Base-by-base conservation (phyloP, 2,329 filamentous ascomycete species). In the Bretziella fagacearum region DNA sequence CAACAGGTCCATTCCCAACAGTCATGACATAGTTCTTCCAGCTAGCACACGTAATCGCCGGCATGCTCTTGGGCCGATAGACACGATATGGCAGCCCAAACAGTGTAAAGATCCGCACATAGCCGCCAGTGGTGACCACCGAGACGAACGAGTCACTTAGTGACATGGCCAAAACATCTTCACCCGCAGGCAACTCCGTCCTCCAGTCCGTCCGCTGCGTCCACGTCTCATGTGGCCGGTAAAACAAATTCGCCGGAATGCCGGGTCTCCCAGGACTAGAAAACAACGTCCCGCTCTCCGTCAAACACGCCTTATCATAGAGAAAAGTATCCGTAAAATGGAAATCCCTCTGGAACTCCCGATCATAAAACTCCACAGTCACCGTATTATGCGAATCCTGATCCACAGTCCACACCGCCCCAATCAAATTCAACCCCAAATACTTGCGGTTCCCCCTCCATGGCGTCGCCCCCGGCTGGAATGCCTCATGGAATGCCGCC, bases 1-100 rank as follows among this genome's bases (percentile, higher is more conserved):
- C 79, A 27, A 93, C 73, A 0, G 91, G 77, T 0, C 93, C 93
- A 56, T 98, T 98, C 46, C 89, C 89, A 54, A 98, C 76, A 0
- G 87, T 95, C 59, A 96, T 73, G n/a, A 98, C 80, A 60, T 96
- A 96, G 65, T 98, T 86, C 53, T 81, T 74, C 84, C 84, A 96
- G 55, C 85, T 89, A 1, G 86, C 85, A 57, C 91, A 98, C 0
- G 86, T 91, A 17, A 98, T 86, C 44, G 84, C 83, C 1, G 89
- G 87, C 2, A 75, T 77, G 62, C 81, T 87, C 66, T 96, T 96
- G 53, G 93, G 86, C 20, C 91, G 73, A 61, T 93, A 95, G 1
- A 98, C 79, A 43, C 83, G 79, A 54, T 85, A 81, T 0, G 91
- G 87, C 27, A 93, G 78, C 22, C 91, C 91, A 60, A 91, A 96